Conservation (phyloP, 441 rosid genomes). For the Capsella rubella region DNA sequence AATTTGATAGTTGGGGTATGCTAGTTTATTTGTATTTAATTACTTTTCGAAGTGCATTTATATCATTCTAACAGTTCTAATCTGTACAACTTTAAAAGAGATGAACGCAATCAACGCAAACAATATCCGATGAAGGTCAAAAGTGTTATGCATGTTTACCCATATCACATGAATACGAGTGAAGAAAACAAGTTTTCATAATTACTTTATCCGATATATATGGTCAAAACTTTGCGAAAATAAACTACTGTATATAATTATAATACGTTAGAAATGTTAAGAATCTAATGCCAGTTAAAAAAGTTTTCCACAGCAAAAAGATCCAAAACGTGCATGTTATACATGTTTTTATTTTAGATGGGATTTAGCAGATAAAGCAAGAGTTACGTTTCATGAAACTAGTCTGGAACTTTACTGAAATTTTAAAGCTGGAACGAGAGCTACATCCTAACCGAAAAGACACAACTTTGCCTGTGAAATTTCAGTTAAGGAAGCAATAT, state of each 20-base stretch:
- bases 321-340: constrained; percentile 10
- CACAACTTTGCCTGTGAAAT: neutral
- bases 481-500: constrained; percentile 6
- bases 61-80: constrained; percentile 9
- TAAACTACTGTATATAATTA: neutral
- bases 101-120: constrained; percentile 30
- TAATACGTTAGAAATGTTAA: neutral
- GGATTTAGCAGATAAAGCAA: constrained; percentile 2
- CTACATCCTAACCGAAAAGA: neutral
- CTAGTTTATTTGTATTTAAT: neutral
- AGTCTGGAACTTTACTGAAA: neutral
- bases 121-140: too few relatives aligned
- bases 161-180: constrained; percentile 2
- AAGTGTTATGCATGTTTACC: neutral
- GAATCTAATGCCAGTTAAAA: neutral
- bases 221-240: neutral
- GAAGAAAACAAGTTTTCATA: neutral
- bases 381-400: constrained; percentile 5
- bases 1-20: neutral
- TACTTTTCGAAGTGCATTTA: neutral
- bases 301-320: neutral
- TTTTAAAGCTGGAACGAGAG: neutral
- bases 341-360: constrained; percentile 1
- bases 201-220: too few relatives aligned
- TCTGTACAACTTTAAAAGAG: constrained; percentile 1